Base-by-base conservation (phyloP, 345 rosid genomes). In the Dipteronia sinensis region DNA sequence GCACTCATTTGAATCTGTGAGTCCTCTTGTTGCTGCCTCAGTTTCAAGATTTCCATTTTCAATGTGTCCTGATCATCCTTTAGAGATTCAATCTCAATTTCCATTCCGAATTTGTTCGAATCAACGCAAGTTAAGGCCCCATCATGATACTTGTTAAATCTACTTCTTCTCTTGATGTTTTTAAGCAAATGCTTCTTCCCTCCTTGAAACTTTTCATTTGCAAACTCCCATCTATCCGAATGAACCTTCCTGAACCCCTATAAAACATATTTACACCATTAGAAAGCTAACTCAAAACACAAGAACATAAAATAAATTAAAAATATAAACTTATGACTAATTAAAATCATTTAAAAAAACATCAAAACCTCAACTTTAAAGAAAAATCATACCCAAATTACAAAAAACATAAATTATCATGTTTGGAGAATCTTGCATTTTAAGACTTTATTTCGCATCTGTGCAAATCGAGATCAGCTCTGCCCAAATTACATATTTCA, bases 201-300 rank as follows among this genome's bases (percentile, higher is more conserved):
- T 62, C 85, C 82, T 62, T 53, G 91, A 83, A 91, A 89, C 67
- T 81, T 85, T 29, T 87, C 90, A 73, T 88, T 87, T 16, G 91
- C 91, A 38, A 89, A 91, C 70, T 91, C 93, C 93, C 96, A 89
- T 78, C 87, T 77, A 49, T 91, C 92, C 0, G 87, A 77, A 64
- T 87, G 85, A 55, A 89, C 82, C 92, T 91, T 91, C 77, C 87
- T 84, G 65, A 91, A 91, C 0, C 93, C 96, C 96, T 91, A 79
- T 56, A 58, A 76, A 62, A 64, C 79, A 75, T 40, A 67, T 78
- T 62, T 51, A 2, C 51, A 42, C 74, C 55, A 70, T 67, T 59
- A 62, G 20, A 70, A 62, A 46, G 6, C 44, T 51, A 56, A 27
- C 5, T 22, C 75, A 38, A 49, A 71, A 16, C 10, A 8, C 15